These are phyloP conservation scores for Microthyrium microscopicum DNA, from an alignment of 2,329 filamentous ascomycete species.

Conservation along the genomic window DNA sequence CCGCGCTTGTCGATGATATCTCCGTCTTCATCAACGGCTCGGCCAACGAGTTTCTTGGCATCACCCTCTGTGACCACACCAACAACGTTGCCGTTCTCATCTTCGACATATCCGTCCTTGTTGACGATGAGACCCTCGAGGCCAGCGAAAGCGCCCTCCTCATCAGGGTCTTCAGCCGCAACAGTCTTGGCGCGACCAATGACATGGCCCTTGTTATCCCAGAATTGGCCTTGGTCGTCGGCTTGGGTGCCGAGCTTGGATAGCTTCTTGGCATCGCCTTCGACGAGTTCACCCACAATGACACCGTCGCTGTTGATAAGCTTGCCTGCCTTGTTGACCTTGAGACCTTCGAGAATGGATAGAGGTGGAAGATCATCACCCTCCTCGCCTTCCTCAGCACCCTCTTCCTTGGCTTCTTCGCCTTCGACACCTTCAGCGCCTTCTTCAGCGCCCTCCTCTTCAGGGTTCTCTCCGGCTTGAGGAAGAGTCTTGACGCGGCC, in stretches of 20 bases:
- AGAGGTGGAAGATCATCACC: constrained; percentile 27
- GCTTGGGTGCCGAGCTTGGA: constrained; percentile 29
- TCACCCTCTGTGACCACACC: constrained; percentile 33
- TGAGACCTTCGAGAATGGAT: constrained; percentile 31
- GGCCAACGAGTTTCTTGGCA: constrained; percentile 33
- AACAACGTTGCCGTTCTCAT: constrained; percentile 33
- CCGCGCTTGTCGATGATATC: constrained; percentile 38
- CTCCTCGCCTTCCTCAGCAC: constrained; percentile 16
- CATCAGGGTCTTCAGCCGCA: constrained; percentile 27
- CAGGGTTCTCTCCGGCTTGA: constrained; percentile 22
- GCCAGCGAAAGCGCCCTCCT: constrained; percentile 33
- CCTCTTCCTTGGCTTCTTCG: constrained; percentile 17
- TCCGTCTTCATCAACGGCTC: constrained; percentile 33
- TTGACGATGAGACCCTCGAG: constrained; percentile 33
- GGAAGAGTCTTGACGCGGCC: constrained; percentile 41
- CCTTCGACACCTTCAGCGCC: constrained; percentile 15
- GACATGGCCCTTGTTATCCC: constrained; percentile 36
- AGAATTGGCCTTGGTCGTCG: constrained; percentile 33
- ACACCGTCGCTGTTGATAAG: constrained; percentile 29
- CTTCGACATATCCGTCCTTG: constrained; percentile 32
- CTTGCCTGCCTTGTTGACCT: constrained; percentile 34
- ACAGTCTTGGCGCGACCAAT: constrained; percentile 33
- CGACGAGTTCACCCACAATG: constrained; percentile 31
- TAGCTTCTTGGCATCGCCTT: constrained; percentile 36
- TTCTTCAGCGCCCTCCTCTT: constrained; percentile 13